Evolutionary conservation across 2,329 filamentous ascomycete genomes (phyloP).

Genomic region (Colletotrichum sp.): DNA sequence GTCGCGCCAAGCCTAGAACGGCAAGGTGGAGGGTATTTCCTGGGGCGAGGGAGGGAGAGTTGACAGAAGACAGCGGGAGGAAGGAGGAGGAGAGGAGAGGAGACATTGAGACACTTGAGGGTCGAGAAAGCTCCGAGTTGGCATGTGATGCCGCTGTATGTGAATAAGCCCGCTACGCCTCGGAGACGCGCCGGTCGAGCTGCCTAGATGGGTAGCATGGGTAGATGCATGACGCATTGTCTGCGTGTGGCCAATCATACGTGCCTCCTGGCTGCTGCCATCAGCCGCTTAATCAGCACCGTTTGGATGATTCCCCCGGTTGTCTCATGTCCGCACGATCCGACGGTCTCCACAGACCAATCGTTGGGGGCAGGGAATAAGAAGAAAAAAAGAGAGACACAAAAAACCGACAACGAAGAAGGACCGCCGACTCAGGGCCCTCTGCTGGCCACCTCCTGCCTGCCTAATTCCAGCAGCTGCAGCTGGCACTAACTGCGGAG

Average conservation of each 20-base stretch:
- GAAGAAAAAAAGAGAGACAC: not conserved
- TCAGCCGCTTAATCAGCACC: not conserved
- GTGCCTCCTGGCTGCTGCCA: not conserved
- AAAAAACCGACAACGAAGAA: not conserved
- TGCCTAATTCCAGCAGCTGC: not conserved
- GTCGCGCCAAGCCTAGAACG: slow-evolving; percentile 15
- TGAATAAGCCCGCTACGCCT: not conserved
- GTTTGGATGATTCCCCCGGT: slow-evolving; percentile 2
- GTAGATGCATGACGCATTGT: not conserved
- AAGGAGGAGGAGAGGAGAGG: not conserved
- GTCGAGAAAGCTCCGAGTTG: not conserved
- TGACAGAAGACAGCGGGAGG: slow-evolving; percentile 19
- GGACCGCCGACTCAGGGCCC: not conserved
- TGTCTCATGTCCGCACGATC: slow-evolving; percentile 11
- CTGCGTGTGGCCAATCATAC: not conserved
- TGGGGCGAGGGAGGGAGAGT: slow-evolving; percentile 7
- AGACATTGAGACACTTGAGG: not conserved
- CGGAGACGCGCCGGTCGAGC: no score
- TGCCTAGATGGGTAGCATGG: not conserved
- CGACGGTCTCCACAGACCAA: not conserved
- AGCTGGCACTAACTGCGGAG: not conserved
- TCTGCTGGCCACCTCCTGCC: not conserved
- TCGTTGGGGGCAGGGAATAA: slow-evolving; percentile 7
- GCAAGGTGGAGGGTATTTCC: slow-evolving; percentile 6
- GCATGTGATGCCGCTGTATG: slow-evolving; percentile 25